Percentiles rank a stretch among this genome's conserved stretches.
phyloP scores from a whole-genome alignment of 768 basidiomycete genomes.

The Fomitopsis serialis region DNA sequence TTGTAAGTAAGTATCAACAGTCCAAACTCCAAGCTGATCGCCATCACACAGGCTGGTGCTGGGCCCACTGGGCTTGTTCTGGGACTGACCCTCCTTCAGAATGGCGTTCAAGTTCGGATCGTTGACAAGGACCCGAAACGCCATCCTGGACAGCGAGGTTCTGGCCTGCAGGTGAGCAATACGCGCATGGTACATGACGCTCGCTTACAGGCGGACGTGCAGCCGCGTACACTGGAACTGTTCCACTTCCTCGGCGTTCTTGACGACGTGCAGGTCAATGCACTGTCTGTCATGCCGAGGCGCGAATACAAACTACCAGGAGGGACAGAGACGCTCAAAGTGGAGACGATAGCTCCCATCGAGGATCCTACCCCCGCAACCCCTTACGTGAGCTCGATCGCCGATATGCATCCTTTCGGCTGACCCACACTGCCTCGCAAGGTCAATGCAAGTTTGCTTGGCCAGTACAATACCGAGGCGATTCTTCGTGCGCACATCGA shows the following conservation, averaged over 20 bases:
- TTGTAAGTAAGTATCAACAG: too few relatives aligned
- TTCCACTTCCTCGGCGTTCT: conserved; percentile 14
- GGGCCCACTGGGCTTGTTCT: not conserved
- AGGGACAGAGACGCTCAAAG: conserved; percentile 2
- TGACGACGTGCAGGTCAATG: conserved; percentile 5
- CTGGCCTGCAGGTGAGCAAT: not conserved
- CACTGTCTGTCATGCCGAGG: not conserved
- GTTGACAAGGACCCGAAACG: not conserved
- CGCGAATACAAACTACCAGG: conserved; percentile 13
- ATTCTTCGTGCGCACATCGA: conserved; percentile 11
- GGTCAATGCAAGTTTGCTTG: not conserved
- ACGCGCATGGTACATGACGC: not conserved
- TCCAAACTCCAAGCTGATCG: not conserved
- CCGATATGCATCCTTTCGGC: not conserved
- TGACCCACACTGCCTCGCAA: not conserved
- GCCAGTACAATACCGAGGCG: conserved; percentile 13
- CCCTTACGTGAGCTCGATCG: conserved; percentile 9
- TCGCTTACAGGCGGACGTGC: not conserved
- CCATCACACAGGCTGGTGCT: not conserved
- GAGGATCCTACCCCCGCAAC: conserved; percentile 5
- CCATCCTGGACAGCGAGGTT: not conserved
- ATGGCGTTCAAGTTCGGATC: not conserved
- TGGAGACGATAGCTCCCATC: not conserved
- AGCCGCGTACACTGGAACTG: conserved; percentile 17
- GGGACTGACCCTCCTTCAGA: not conserved